A percentile compares a stretch with the other conserved stretches of the same genome.
Conservation (phyloP, 805 yeast species). For the Kuraishia cidri region DNA sequence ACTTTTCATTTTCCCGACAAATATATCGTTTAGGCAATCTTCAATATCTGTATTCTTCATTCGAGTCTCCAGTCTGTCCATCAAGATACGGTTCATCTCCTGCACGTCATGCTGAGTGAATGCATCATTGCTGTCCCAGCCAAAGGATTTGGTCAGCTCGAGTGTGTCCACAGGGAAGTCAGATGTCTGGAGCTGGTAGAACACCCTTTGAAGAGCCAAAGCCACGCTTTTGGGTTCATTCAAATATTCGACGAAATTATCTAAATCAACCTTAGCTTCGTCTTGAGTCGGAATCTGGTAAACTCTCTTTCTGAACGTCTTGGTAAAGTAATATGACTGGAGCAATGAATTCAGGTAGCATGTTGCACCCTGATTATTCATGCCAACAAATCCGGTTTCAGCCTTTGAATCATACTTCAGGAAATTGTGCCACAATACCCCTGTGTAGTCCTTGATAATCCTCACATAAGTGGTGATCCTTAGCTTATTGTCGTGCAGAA, state of each 20-base stretch:
- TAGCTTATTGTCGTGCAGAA: conserved; percentile 43
- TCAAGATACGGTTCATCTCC: conserved; percentile 86
- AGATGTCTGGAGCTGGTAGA: conserved; percentile 71
- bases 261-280: conserved; percentile 27
- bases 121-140: conserved; percentile 95
- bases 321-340: conserved; percentile 86
- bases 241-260: conserved; percentile 9
- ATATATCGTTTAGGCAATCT: conserved; percentile 66
- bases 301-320: conserved; percentile 73
- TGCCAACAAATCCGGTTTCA: conserved; percentile 85
- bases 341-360: conserved; percentile 89
- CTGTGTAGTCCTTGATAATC: conserved; percentile 82
- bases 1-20: conserved; percentile 96
- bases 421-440: conserved; percentile 90
- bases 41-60: conserved; percentile 87
- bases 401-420: conserved; percentile 78
- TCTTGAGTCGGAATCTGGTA: conserved; percentile 80
- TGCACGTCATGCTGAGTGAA: conserved; percentile 98
- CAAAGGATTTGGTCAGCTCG: conserved; percentile 86
- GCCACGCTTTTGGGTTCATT: conserved; percentile 52
- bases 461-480: conserved; percentile 73
- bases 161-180: conserved; percentile 72
- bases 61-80: conserved; percentile 86
- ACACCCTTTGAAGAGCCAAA: conserved; percentile 78
- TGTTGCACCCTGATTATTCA: conserved; percentile 96